Evolutionary conservation across 2,329 filamentous ascomycete genomes (phyloP), one percentile per base, ranked within the genome.

Genomic region (Fusarium torreyae): DNA sequence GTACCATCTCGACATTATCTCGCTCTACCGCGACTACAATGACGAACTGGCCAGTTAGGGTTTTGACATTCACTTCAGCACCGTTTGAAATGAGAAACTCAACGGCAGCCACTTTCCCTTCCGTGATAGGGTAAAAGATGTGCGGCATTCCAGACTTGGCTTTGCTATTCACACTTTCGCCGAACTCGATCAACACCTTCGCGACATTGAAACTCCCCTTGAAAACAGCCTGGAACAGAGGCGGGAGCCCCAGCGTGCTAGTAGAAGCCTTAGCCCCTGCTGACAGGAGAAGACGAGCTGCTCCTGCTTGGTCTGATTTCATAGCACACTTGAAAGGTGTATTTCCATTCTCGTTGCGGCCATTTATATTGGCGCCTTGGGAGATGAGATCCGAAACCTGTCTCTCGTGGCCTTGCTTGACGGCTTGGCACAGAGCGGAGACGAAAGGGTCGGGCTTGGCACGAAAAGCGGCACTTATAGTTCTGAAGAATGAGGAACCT

Each of bases 331-430:
- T 48, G 1, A 63, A n/a, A 1, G 60, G 42, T 6, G 60, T 63
- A 15, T 63, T 39, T 3, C 60, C 60, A 5, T 63, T 49, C 11
- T 56, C 48, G 6, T 56, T 63, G 3, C 57, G 48, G 8, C 60
- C 57, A 18, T 63, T 45, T 7, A 63, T 22, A 14, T 48, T 63
- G 11, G n/a, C 43, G 3, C 14, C 24, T 42, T 63, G 57, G 1
- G 57, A 39, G 5, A 63, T 42, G 0, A 63, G 38, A 8, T 48
- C 59, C 0, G 31, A 43, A 1, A 63, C 43, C 18, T 63, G 60
- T 33, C 48, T 36, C 15, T 63, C 60, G 1, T 63, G 42, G 3
- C 57, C 57, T 1, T 26, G 49, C 5, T 36, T 31, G 6, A 50
- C 36, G 3, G 60, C 57, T 4, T 57, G 57, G 3, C 60, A 63